Evolutionary conservation across 2,329 filamentous ascomycete genomes (phyloP).

Genomic region (Pezicula rhizophila): DNA sequence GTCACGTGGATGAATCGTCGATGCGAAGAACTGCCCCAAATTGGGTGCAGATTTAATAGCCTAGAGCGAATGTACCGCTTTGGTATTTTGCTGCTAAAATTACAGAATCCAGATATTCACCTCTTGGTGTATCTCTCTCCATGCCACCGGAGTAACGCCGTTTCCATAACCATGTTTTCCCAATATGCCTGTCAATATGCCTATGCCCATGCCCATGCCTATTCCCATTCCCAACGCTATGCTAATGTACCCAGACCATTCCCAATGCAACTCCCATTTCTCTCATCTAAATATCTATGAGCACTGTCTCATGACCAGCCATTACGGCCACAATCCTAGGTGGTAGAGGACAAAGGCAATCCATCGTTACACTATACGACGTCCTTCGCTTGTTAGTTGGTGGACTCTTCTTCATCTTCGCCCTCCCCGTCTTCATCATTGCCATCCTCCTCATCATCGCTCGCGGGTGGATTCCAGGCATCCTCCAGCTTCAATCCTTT

Average conservation of each 20-base stretch:
- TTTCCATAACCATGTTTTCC: neutral
- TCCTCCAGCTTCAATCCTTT: slow-evolving; percentile 78
- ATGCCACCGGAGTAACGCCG: neutral
- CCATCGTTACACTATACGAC: slow-evolving; percentile 3
- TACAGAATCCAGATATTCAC: no score
- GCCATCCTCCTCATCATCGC: slow-evolving; percentile 53
- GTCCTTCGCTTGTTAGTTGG: slow-evolving; percentile 3
- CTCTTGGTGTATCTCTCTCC: no score
- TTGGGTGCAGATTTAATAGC: no score
- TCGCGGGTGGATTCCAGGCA: slow-evolving; percentile 64
- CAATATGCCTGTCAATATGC: neutral
- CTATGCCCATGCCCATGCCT: slow-evolving; percentile 3
- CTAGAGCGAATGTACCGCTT: no score
- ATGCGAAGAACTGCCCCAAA: no score
- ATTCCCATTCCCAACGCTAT: slow-evolving; percentile 6
- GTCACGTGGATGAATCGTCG: no score
- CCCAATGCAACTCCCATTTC: neutral
- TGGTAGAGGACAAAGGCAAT: slow-evolving; percentile 1
- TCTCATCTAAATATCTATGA: neutral
- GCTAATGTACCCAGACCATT: slow-evolving; percentile 3
- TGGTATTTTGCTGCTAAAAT: no score
- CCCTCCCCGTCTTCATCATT: slow-evolving; percentile 40
- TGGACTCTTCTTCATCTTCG: slow-evolving; percentile 22
- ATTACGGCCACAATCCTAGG: slow-evolving; percentile 2
- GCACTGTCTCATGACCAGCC: slow-evolving; percentile 9